These are phyloP conservation scores for Fragaria nilgerrensis DNA, from an alignment of 306 rosid species.

Conservation along the genomic window DNA sequence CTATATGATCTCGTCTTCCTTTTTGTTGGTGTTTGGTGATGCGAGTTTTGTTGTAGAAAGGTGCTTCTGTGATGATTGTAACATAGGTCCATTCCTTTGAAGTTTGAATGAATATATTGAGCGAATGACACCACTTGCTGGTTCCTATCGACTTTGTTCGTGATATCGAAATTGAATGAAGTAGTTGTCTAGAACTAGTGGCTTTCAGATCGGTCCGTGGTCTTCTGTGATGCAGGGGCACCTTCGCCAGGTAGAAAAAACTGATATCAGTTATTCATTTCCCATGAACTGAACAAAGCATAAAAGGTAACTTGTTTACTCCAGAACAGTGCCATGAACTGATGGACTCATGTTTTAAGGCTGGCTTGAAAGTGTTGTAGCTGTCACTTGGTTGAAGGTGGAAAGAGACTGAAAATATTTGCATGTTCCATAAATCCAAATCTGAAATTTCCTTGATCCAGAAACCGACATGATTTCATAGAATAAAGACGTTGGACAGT, in stretches of 20 bases:
- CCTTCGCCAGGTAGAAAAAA: too few species aligned
- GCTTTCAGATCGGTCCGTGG: not conserved
- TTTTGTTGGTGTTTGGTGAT: conserved; percentile 4
- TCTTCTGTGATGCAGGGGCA: not conserved
- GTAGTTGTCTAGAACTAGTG: not conserved
- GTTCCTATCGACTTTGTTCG: not conserved
- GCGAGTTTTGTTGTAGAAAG: conserved; percentile 1
- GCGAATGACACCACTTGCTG: not conserved
- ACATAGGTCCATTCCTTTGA: not conserved
- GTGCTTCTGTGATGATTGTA: not conserved
- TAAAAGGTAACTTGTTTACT: not conserved
- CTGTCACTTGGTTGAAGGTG: not conserved
- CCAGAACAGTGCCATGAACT: not conserved
- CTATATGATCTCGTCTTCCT: not conserved
- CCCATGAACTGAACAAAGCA: too few species aligned
- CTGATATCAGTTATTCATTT: too few species aligned
- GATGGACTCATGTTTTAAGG: not conserved
- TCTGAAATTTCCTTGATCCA: not conserved
- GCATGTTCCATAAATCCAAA: not conserved
- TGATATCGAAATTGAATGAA: not conserved
- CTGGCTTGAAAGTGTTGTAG: not conserved
- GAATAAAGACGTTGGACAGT: not conserved
- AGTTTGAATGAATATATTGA: not conserved
- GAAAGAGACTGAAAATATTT: not conserved
- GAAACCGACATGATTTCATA: not conserved